Evolutionary conservation across 345 rosid species (phyloP), one percentile per base, ranked within the genome.

Genomic region (Salix arbutifolia): DNA sequence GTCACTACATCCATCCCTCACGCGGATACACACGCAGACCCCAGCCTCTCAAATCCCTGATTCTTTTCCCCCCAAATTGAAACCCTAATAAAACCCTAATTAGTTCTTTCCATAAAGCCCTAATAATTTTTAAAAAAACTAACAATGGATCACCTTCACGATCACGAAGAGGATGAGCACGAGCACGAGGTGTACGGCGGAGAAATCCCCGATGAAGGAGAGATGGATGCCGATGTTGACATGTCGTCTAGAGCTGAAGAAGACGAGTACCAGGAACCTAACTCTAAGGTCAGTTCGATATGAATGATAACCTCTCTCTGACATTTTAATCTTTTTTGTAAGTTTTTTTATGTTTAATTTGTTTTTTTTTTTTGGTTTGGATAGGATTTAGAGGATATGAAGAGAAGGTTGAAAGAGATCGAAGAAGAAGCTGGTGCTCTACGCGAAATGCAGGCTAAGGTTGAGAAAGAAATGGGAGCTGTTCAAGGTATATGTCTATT

Each of bases 371-470:
- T 17, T 65, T 40, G n/a, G 48, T 16, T 67, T 38, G 37, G 21
- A 23, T 60, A 96, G 99, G 99, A 96, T 16, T 86, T 96, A 87
- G 99, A 96, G 88, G 98, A 96, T 56, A 96, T 93, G 99, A 96
- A 92, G 90, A 96, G 86, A 81, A 88, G 99, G 72, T 86, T 96
- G 74, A 93, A 90, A 83, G 98, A 96, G 87, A 96, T 96, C 67
- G 98, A 96, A 70, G 98, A 96, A 72, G 99, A 96, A 87, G 98
- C 99, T 38, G 91, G 96, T 8, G 98, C 99, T 78, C 91, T 96
- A 62, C 99, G 99, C 26, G 98, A 96, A 83, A 91, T 96, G 98
- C 99, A 96, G 87, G 96, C 99, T 73, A 96, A 96, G 82, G 98
- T 91, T 80, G 99, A 96, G 94, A 93, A 96, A 76, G 99, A 96